phyloP scores from a whole-genome alignment of 192 early-diverging fungal genomes.

The Rhizophagus sp. region DNA sequence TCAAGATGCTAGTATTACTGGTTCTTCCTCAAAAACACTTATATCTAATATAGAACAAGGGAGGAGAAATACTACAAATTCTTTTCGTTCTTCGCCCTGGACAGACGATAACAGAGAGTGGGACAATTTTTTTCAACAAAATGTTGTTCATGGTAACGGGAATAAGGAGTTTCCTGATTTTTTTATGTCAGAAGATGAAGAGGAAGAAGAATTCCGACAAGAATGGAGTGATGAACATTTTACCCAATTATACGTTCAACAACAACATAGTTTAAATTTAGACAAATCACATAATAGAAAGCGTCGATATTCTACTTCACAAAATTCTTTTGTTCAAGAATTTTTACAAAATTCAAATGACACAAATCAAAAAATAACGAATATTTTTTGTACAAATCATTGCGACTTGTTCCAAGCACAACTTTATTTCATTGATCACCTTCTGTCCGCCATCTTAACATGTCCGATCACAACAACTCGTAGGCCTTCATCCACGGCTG shows the following conservation, averaged over 20 bases:
- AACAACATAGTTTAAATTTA: background rate
- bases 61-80: background rate
- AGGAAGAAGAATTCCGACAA: constrained; percentile 30
- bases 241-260: constrained; percentile 15
- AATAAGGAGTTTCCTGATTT: background rate
- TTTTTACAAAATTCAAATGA: background rate
- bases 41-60: background rate
- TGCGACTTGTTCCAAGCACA: constrained; percentile 15
- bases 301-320: background rate
- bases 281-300: background rate
- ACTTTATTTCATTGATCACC: constrained; percentile 22
- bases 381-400: constrained; percentile 1
- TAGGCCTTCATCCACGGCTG: constrained; percentile 23
- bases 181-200: background rate
- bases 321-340: constrained; percentile 6
- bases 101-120: background rate
- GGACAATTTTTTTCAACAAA: constrained; percentile 10
- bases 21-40: background rate
- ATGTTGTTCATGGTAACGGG: background rate
- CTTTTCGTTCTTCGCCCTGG: constrained; percentile 8
- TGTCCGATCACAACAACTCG: background rate
- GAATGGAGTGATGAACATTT: constrained; percentile 31
- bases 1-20: background rate
- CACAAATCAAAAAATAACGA: background rate
- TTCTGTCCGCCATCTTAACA: background rate